Evolutionary conservation across 2,329 filamentous ascomycete genomes (phyloP).

Genomic region (Aspergillus uvarum): DNA sequence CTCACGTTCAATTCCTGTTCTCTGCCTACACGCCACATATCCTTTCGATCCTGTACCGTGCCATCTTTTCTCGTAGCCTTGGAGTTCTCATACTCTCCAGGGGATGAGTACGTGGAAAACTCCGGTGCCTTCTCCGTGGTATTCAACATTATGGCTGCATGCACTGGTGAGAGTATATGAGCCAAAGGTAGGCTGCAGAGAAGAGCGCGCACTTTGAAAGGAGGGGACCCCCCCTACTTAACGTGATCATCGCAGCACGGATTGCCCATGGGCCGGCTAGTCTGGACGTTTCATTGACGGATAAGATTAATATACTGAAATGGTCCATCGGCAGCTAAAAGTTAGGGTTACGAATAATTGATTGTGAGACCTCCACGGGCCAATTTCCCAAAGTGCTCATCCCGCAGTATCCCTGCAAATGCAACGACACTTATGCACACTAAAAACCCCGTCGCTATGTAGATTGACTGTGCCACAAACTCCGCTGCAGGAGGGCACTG

Average conservation of each 20-base stretch:
- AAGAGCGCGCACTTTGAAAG: background rate
- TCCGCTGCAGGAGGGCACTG: background rate
- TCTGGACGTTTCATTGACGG: no score
- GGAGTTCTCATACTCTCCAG: slow-evolving; percentile 13
- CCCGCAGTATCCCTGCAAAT: background rate
- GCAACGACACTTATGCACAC: background rate
- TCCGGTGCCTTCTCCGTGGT: slow-evolving; percentile 17
- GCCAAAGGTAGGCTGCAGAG: background rate
- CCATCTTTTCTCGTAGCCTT: slow-evolving; percentile 15
- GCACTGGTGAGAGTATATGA: background rate
- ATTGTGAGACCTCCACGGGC: background rate
- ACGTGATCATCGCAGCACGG: background rate
- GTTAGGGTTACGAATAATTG: background rate
- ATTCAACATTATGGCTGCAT: slow-evolving; percentile 12
- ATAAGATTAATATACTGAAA: background rate
- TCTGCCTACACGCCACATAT: slow-evolving; percentile 37
- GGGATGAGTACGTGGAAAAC: slow-evolving; percentile 4
- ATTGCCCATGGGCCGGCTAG: no score
- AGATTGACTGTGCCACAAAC: background rate
- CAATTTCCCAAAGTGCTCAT: background rate
- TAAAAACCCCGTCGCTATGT: background rate
- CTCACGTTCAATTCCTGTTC: slow-evolving; percentile 33
- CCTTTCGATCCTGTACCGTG: slow-evolving; percentile 31
- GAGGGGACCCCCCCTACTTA: background rate
- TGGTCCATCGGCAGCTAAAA: background rate